These are phyloP conservation scores for Sutorius eximius DNA, from an alignment of 1,284 basidiomycete genomes.

Conservation along the genomic window DNA sequence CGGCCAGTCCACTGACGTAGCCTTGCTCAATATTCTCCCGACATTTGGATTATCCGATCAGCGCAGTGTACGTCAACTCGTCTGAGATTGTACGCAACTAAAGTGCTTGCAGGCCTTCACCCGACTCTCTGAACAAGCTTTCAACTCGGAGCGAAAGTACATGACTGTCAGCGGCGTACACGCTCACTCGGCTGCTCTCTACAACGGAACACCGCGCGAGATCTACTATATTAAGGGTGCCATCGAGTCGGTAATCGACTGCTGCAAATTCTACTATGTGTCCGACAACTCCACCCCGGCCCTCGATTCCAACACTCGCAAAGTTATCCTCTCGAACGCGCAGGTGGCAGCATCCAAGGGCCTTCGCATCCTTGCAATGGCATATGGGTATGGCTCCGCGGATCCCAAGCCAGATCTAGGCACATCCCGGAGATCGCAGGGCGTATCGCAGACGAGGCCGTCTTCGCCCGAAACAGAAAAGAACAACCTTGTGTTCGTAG, in stretches of 20 bases:
- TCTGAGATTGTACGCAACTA: background rate
- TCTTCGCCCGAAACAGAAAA: conserved; percentile 44
- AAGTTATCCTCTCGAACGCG: conserved; percentile 69
- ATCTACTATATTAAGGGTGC: conserved; percentile 93
- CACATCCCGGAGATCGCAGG: conserved; percentile 21
- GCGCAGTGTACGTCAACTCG: conserved; percentile 53
- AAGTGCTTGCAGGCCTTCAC: conserved; percentile 58
- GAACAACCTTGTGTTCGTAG: conserved; percentile 80
- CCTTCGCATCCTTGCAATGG: conserved; percentile 87
- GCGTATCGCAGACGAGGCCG: conserved; percentile 21
- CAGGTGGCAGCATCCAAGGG: conserved; percentile 73
- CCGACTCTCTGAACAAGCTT: conserved; percentile 79
- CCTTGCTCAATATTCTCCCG: conserved; percentile 81
- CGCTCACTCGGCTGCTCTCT: conserved; percentile 33
- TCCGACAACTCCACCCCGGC: conserved; percentile 79
- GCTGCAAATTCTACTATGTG: conserved; percentile 87
- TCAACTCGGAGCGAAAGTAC: conserved; percentile 90
- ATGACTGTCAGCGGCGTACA: conserved; percentile 86
- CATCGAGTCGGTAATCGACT: conserved; percentile 82
- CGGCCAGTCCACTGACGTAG: conserved; percentile 94
- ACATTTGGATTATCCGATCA: conserved; percentile 71
- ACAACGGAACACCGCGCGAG: conserved; percentile 53
- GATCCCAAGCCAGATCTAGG: conserved; percentile 37
- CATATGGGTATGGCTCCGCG: conserved; percentile 73
- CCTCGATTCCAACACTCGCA: conserved; percentile 68